Evolutionary conservation across 345 rosid species (phyloP).

Genomic region (Bretschneidera sinensis): DNA sequence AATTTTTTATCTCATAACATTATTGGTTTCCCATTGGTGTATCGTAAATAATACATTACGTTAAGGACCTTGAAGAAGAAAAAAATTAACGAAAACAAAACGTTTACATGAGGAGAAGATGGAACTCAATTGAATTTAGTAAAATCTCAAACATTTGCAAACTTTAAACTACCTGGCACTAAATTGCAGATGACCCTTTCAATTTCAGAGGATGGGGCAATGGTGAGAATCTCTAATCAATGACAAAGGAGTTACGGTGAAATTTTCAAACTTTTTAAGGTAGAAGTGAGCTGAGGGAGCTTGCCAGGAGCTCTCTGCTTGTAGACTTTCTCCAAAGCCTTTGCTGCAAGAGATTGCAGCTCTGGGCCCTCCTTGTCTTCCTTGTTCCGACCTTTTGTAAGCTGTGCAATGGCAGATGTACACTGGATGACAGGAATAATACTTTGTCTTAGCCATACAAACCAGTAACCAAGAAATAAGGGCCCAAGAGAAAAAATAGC

Average conservation of each 20-base stretch:
- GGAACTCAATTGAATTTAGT: not conserved
- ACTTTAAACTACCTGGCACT: not conserved
- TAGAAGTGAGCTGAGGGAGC: constrained; percentile 55
- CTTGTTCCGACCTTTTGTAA: constrained; percentile 73
- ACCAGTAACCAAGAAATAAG: not conserved
- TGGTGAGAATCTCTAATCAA: constrained; percentile 19
- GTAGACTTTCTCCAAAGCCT: constrained; percentile 85
- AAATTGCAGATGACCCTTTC: constrained; percentile 11
- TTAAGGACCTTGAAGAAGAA: constrained; percentile 8
- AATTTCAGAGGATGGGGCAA: constrained; percentile 8
- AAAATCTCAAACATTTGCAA: constrained; percentile 9
- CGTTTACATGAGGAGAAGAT: not conserved
- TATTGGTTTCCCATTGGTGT: constrained; percentile 8
- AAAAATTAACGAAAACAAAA: not conserved
- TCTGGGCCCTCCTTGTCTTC: constrained; percentile 82
- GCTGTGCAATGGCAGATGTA: constrained; percentile 71
- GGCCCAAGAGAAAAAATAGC: not conserved
- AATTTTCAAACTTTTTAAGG: constrained; percentile 71
- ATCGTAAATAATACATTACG: constrained; percentile 15
- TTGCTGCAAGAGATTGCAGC: constrained; percentile 59
- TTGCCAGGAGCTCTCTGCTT: constrained; percentile 69
- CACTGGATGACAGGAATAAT: constrained; percentile 43
- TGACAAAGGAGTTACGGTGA: constrained; percentile 22
- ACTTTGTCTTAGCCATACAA: constrained; percentile 12
- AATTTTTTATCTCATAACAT: constrained; percentile 4